Evolutionary conservation across 1,284 basidiomycete species (phyloP), one percentile per base, ranked within the genome.

Genomic region (Apiotrichum gracile): DNA sequence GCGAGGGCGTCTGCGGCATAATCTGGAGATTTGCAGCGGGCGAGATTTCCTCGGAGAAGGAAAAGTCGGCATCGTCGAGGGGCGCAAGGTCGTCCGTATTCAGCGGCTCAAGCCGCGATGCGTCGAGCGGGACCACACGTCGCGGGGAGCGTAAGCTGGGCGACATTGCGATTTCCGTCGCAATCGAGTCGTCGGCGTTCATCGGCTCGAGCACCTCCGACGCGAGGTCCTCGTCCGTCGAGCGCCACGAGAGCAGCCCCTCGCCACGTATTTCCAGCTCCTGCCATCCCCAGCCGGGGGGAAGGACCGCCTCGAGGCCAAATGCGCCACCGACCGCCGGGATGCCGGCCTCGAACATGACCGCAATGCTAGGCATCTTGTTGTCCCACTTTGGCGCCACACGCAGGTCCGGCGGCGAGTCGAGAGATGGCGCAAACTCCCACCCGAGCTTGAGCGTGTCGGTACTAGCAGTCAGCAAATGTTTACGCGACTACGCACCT

Each of bases 241-340:
- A 67, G 16, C 52, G 46, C 69, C 69, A 73, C 6, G 49, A 54
- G 4, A 50, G 29, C 12, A 71, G 56, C 4, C 55, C 54, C n/a
- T 67, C 63, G 2, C 61, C 67, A 19, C 57, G 48, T 25, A 71
- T 65, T 14, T 53, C 48, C 4, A 73, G 52, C 3, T 60, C 52
- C 1, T 50, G 52, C 70, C 70, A 73, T 10, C 62, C 68, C 70
- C 70, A 73, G 6, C 65, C 68, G 1, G 61, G 53, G 0, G 68
- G 70, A 0, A 68, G 43, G 22, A 65, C 54, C 0, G 62, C 59
- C 31, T 67, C 65, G 14, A 52, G 58, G 42, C 17, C 52, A 26
- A 47, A 52, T 22, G 24, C 41, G 19, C 45, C 44, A 4, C 26
- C 19, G 7, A 44, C 38, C 13, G 47, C 33, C 1, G 50, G 50